These are phyloP conservation scores for Cryptomeria japonica DNA, from an alignment of 75 land plant genomes.

Conservation along the genomic window DNA sequence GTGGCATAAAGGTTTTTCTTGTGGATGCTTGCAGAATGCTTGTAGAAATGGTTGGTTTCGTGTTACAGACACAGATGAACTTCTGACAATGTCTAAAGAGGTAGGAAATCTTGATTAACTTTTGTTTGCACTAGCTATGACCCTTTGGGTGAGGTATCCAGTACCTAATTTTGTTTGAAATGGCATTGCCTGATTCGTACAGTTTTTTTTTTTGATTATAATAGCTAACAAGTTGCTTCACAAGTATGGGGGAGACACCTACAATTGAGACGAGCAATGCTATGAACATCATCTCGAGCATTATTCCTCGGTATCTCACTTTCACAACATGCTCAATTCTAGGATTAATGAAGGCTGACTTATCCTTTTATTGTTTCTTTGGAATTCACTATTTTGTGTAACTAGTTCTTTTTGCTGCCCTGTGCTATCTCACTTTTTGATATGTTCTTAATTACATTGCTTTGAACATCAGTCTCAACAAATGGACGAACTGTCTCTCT, in stretches of 20 bases:
- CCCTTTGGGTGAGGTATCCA: background rate
- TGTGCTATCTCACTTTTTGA: background rate
- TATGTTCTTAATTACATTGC: background rate
- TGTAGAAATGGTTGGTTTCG: constrained; percentile 50
- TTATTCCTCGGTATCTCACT: constrained; percentile 41
- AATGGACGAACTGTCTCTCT: background rate
- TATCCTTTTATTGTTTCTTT: background rate
- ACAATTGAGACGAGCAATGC: constrained; percentile 17
- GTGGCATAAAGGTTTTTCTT: background rate
- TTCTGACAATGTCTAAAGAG: constrained; percentile 43
- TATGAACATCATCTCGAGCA: constrained; percentile 15
- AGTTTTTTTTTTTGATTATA: background rate
- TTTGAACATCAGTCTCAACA: background rate
- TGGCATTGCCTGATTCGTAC: background rate
- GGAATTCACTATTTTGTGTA: background rate
- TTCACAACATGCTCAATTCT: background rate
- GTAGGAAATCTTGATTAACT: constrained; percentile 12
- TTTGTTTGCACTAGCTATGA: background rate
- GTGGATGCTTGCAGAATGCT: constrained; percentile 41
- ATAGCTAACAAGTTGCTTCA: constrained; percentile 40
- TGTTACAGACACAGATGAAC: constrained; percentile 33
- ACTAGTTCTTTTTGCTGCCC: background rate
- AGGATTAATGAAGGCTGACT: background rate
- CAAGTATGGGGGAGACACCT: constrained; percentile 12
- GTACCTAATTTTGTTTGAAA: background rate